Percentiles rank a stretch among this genome's conserved stretches.
phyloP scores from a whole-genome alignment of 108 stramenopile genomes.

The Aurantiochytrium sp. region DNA sequence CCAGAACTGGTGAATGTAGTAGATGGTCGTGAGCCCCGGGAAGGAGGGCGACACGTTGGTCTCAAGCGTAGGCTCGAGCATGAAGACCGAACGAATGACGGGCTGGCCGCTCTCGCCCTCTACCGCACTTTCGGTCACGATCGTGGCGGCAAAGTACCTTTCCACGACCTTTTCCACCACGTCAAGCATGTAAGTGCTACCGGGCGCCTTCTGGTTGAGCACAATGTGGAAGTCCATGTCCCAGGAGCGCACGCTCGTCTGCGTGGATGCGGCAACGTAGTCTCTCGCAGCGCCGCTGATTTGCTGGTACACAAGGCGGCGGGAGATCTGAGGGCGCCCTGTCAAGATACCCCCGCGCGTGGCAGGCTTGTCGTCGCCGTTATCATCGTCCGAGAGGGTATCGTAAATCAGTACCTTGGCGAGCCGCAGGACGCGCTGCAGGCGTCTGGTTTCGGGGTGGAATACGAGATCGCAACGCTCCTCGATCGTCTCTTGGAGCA shows the following conservation, averaged over 20 bases:
- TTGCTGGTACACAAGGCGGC: too few relatives aligned
- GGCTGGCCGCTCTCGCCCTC: not conserved
- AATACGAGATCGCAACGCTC: not conserved
- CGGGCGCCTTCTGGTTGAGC: not conserved
- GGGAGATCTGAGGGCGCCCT: not conserved
- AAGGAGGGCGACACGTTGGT: not conserved
- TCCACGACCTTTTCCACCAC: not conserved
- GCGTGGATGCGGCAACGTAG: too few relatives aligned
- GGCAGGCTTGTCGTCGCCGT: not conserved
- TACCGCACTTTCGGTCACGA: not conserved
- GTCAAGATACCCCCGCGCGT: not conserved
- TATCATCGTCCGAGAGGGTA: not conserved
- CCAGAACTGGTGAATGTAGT: not conserved
- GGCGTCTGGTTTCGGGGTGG: not conserved
- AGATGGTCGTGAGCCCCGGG: not conserved
- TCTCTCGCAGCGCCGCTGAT: too few relatives aligned
- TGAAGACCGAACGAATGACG: not conserved
- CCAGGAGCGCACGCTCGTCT: not conserved
- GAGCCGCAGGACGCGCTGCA: not conserved
- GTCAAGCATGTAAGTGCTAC: not conserved
- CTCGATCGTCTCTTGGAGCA: not conserved
- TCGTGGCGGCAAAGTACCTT: not conserved
- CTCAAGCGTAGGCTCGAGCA: not conserved
- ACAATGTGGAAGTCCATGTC: not conserved
- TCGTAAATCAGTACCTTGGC: not conserved